Percentiles rank a stretch among this genome's conserved stretches.
These are phyloP conservation scores for Agrocybe praecox DNA, from an alignment of 768 basidiomycete genomes.

Conservation along the genomic window DNA sequence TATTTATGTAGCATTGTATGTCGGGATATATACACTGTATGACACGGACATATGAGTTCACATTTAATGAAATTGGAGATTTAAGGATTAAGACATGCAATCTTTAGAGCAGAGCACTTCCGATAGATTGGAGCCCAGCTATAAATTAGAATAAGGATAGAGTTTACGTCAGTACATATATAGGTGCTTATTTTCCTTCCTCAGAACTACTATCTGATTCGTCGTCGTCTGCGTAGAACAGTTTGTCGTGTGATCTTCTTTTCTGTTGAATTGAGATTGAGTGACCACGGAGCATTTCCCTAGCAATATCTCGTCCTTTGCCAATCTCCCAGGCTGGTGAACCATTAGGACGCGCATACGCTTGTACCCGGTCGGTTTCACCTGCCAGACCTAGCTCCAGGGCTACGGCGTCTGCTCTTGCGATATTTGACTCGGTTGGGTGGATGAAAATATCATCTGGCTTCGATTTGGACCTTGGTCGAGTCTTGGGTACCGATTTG, in stretches of 20 bases:
- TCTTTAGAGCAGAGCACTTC: not conserved
- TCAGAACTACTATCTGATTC: slow-evolving; percentile 23
- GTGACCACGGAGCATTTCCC: slow-evolving; percentile 37
- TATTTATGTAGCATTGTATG: slow-evolving; percentile 6
- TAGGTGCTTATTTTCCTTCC: not conserved
- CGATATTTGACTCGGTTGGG: slow-evolving; percentile 62
- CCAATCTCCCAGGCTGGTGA: slow-evolving; percentile 52
- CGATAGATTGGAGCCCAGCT: not conserved
- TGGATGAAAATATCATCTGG: slow-evolving; percentile 65
- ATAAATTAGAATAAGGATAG: not conserved
- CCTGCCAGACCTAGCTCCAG: slow-evolving; percentile 52
- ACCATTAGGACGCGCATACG: slow-evolving; percentile 34
- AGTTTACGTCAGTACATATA: not conserved
- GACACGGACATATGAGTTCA: not conserved
- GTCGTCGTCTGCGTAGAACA: slow-evolving; percentile 22
- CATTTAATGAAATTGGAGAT: not conserved
- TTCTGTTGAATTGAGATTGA: not conserved
- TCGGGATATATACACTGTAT: slow-evolving; percentile 1
- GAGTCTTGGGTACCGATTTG: slow-evolving; percentile 24
- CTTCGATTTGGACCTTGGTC: slow-evolving; percentile 53
- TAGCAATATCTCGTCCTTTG: slow-evolving; percentile 50
- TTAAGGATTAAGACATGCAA: not conserved
- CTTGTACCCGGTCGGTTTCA: slow-evolving; percentile 49
- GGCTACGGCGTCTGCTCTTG: slow-evolving; percentile 66
- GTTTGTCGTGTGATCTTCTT: slow-evolving; percentile 13